Conservation (phyloP, 2,329 filamentous ascomycete species). For the Fusarium liriodendri region DNA sequence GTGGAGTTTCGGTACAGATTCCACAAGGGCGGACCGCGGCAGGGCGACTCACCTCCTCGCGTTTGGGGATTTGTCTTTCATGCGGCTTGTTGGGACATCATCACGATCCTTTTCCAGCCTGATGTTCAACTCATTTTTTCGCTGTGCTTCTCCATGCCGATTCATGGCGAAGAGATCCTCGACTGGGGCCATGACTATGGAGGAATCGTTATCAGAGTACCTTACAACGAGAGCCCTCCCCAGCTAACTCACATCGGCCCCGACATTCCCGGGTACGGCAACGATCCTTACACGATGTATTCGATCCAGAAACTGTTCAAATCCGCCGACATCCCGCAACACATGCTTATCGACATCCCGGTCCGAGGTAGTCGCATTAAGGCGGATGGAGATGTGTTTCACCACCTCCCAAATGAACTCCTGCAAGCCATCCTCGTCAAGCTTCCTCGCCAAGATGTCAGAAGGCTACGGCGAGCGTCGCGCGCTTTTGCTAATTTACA, state of each 20-base stretch:
- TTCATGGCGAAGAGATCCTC: not conserved
- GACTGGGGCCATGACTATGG: slow-evolving; percentile 21
- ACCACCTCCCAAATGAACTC: slow-evolving; percentile 2
- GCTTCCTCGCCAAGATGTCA: slow-evolving; percentile 6
- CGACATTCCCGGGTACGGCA: not conserved
- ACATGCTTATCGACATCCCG: not conserved
- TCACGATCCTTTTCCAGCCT: not conserved
- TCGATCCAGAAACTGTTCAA: not conserved
- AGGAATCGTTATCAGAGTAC: not conserved
- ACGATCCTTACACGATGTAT: not conserved
- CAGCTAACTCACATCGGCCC: not conserved
- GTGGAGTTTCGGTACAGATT: not conserved
- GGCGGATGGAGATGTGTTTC: slow-evolving; percentile 4
- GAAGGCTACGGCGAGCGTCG: not conserved
- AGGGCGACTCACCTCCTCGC: not conserved
- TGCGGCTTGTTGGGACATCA: slow-evolving; percentile 16
- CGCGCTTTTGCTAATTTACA: not conserved
- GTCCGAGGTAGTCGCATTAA: not conserved
- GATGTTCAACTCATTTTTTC: not conserved
- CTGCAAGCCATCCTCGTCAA: slow-evolving; percentile 4
- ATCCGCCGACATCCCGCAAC: not conserved
- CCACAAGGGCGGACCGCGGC: not conserved
- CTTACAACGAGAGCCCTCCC: not conserved
- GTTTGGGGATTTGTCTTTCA: slow-evolving; percentile 21
- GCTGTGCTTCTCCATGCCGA: slow-evolving; percentile 12